Evolutionary conservation across 768 basidiomycete species (phyloP).

Genomic region (Tricholoma hemisulphureum): DNA sequence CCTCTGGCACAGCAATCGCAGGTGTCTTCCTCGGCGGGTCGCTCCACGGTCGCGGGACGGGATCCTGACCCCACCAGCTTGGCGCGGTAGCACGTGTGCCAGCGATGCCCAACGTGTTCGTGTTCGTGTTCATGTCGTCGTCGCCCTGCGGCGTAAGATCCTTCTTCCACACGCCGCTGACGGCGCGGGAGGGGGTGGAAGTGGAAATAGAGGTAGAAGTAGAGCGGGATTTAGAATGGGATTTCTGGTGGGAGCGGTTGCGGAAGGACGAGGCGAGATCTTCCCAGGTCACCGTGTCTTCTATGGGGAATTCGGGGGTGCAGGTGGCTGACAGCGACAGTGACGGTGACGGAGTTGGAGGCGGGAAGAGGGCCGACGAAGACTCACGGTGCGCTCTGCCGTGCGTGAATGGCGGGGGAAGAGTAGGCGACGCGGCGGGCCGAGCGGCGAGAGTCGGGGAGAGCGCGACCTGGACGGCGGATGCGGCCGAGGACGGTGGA

Average conservation of each 20-base stretch:
- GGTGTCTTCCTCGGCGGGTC: slow-evolving; percentile 31
- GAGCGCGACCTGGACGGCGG: not conserved
- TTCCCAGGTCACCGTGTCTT: not conserved
- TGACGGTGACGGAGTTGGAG: not conserved
- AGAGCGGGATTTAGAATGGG: not conserved
- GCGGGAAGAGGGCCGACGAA: not conserved
- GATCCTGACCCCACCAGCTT: not conserved
- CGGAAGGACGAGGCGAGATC: not conserved
- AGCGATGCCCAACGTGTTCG: not conserved
- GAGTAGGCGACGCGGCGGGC: too few relatives aligned
- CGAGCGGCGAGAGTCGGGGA: not conserved
- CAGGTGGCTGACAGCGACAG: not conserved
- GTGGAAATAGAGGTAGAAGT: not conserved
- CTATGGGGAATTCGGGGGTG: not conserved
- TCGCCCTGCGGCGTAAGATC: not conserved
- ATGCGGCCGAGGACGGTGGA: too few relatives aligned
- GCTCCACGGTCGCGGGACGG: slow-evolving; percentile 26
- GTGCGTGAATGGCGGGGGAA: not conserved
- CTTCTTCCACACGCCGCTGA: not conserved
- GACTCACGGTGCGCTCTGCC: too few relatives aligned
- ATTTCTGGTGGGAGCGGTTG: not conserved
- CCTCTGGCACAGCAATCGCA: slow-evolving; percentile 29
- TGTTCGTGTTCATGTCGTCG: not conserved
- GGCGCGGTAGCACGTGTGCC: not conserved
- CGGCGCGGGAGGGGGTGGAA: not conserved